Conservation (phyloP, 345 rosid species). For the Sapria himalayana region DNA sequence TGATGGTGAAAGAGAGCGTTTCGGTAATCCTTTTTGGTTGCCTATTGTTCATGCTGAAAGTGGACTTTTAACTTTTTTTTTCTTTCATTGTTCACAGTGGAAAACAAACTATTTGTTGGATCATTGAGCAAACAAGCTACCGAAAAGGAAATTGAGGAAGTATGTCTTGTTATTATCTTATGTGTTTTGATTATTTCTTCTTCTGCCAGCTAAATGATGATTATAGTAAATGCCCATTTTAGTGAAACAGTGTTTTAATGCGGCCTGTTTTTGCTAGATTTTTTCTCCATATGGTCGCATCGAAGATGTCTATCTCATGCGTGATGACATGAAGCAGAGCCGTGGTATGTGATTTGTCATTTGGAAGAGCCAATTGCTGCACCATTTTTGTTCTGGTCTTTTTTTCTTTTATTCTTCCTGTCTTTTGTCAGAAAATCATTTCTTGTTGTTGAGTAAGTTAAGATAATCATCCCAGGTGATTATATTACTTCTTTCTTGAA, state of each 20-base stretch:
- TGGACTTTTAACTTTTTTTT: not conserved
- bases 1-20: constrained; percentile 95
- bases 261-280: constrained; percentile 24
- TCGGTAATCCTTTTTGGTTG: constrained; percentile 71
- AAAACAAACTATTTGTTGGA: constrained; percentile 89
- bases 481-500: too few relatives aligned
- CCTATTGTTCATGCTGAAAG: not conserved
- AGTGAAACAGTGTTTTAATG: too few relatives aligned
- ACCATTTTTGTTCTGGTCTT: not conserved
- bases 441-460: too few relatives aligned
- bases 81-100: constrained; percentile 23
- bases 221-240: not conserved
- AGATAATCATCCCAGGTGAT: too few relatives aligned
- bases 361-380: not conserved
- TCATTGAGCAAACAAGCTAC: constrained; percentile 81
- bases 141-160: constrained; percentile 90
- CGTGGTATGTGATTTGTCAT: constrained; percentile 40
- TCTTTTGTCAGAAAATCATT: too few relatives aligned
- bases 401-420: too few relatives aligned
- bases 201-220: not conserved
- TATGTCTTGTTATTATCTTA: constrained; percentile 14
- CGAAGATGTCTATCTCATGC: constrained; percentile 99
- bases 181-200: constrained; percentile 1
- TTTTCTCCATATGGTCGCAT: constrained; percentile 68
- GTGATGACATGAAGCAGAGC: constrained; percentile 85